Evolutionary conservation across 306 rosid genomes (phyloP), one percentile per base, ranked within the genome.

Genomic region (Hippophae tibetana): DNA sequence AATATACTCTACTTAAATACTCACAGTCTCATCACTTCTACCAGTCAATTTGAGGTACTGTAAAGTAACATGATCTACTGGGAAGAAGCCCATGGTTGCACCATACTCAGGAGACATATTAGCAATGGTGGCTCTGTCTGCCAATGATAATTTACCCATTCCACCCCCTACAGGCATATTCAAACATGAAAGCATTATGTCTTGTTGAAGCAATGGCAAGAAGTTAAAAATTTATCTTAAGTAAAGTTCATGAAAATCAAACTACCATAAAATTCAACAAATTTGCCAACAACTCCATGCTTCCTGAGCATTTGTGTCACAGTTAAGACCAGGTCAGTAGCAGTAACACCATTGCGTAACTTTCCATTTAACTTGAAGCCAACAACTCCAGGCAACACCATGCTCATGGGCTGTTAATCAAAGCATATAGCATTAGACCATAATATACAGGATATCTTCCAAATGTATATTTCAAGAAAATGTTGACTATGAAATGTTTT

Each of bases 41-140:
- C 98, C 96, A 0, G 96, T 90, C 74, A 90, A 69, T 76, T 82
- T 88, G 67, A 92, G 99, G 76, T 92, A 92, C 60, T 92, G 96
- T 65, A 92, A 79, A 48, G 98, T 90, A 74, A 90, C 89, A 57
- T 78, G 95, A 78, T 88, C 96, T 52, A 92, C 99, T n/a, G 96
- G 95, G 76, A 92, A 92, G 85, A 88, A 92, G 11, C 96, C 99
- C 99, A 93, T 93, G 45, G 99, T 88, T 69, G 97, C 99, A 70
- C 99, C 99, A 80, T 93, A 93, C 60, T 93, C 99, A 3, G 97
- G 99, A 72, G 99, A 84, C 99, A 93, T 93, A 67, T 93, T 93
- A 54, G 99, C 99, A 68, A 93, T 93, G 50, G 99, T 93, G 59
- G 99, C 97, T 79, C 99, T 76, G 68, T 93, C 99, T 69, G 99